Percentiles rank a stretch among this genome's conserved stretches.
Evolutionary conservation across 495 filamentous ascomycete genomes (phyloP).

Genomic region (Penicillium cosmopolitanum): DNA sequence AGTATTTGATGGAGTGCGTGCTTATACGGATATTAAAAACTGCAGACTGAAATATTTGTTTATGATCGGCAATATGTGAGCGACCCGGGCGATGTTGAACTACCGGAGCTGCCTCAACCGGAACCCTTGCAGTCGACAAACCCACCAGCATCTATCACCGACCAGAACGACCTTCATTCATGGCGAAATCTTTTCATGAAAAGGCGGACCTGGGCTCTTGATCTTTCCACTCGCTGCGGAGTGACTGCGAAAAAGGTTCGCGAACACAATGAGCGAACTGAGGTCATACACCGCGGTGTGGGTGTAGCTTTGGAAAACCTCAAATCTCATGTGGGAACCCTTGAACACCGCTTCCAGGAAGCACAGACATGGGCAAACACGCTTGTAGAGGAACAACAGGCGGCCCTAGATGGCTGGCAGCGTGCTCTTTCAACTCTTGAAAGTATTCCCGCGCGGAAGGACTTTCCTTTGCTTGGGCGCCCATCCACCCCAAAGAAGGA

Average conservation of each 20-base stretch:
- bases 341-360: slow-evolving; percentile 75
- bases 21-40: slow-evolving; percentile 5
- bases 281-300: slow-evolving; percentile 71
- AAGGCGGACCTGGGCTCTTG: slow-evolving; percentile 73
- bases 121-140: slow-evolving; percentile 58
- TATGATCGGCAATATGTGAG: slow-evolving; percentile 73
- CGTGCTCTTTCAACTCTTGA: slow-evolving; percentile 63
- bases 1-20: neutral
- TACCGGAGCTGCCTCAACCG: slow-evolving; percentile 59
- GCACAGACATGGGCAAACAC: slow-evolving; percentile 73
- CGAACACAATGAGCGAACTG: slow-evolving; percentile 64
- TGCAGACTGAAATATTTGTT: slow-evolving; percentile 81
- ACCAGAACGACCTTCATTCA: slow-evolving; percentile 73
- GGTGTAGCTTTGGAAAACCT: slow-evolving; percentile 82
- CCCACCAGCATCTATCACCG: slow-evolving; percentile 73
- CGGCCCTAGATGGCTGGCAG: slow-evolving; percentile 69
- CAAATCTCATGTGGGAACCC: slow-evolving; percentile 70
- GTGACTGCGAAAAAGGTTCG: slow-evolving; percentile 57
- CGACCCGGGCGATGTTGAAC: slow-evolving; percentile 48
- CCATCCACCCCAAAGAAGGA: slow-evolving; percentile 48
- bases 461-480: slow-evolving; percentile 56
- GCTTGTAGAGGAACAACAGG: slow-evolving; percentile 69
- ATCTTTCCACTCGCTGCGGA: slow-evolving; percentile 65
- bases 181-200: slow-evolving; percentile 82
- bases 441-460: slow-evolving; percentile 61